Percentiles rank a stretch among this genome's conserved stretches.
Conservation (phyloP, 768 basidiomycete species). For the Imleria badia region DNA sequence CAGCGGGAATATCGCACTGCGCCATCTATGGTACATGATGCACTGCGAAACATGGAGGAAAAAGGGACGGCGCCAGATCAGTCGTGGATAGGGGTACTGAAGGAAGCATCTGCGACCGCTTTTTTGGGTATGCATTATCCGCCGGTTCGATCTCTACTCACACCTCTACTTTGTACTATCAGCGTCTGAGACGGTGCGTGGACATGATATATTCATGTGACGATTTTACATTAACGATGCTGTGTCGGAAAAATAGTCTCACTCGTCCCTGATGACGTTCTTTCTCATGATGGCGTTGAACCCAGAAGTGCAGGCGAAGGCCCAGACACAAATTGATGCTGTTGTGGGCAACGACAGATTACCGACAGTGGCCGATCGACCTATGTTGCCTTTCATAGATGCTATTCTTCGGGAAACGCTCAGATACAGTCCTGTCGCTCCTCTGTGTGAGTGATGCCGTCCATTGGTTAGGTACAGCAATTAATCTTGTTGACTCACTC, state of each 20-base stretch:
- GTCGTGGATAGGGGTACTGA: not conserved
- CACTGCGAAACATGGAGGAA: not conserved
- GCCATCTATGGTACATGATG: not conserved
- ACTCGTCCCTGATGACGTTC: not conserved
- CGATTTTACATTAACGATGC: not conserved
- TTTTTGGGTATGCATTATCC: not conserved
- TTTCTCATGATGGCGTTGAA: slow-evolving; percentile 4
- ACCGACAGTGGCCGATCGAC: slow-evolving; percentile 7
- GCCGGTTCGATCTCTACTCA: not conserved
- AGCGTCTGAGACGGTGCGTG: not conserved
- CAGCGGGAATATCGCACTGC: not conserved
- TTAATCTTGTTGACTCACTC: not conserved
- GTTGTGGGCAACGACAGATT: slow-evolving; percentile 7
- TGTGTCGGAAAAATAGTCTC: not conserved
- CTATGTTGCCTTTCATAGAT: slow-evolving; percentile 8
- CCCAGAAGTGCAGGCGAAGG: not conserved
- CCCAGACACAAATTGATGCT: slow-evolving; percentile 9
- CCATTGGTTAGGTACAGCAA: not conserved
- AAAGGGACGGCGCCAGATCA: not conserved
- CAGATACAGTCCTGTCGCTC: not conserved
- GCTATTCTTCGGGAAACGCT: slow-evolving; percentile 6
- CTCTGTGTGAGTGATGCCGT: not conserved
- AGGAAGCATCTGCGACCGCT: not conserved
- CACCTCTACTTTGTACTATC: not conserved
- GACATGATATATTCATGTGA: not conserved